phyloP scores from a whole-genome alignment of 305 asterid genomes.

The Andrographis paniculata region DNA sequence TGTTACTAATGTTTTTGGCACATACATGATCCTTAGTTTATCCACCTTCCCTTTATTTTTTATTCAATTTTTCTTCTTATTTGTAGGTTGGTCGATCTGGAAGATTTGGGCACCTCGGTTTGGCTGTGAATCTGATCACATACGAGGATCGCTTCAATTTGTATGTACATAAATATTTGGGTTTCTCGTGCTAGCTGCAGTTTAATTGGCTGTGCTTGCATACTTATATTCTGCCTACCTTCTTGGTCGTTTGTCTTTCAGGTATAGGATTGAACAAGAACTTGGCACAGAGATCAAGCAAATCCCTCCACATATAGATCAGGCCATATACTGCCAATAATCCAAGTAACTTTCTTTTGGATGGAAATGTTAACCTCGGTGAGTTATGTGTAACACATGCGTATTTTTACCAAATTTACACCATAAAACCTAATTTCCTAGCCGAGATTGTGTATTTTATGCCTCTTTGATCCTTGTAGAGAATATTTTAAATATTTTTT shows the following conservation, averaged over 20 bases:
- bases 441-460: too few species aligned
- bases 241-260: slow-evolving; percentile 20
- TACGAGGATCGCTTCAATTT: slow-evolving; percentile 94
- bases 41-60: slow-evolving; percentile 7
- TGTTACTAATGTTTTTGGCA: slow-evolving; percentile 6
- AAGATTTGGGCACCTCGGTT: slow-evolving; percentile 94
- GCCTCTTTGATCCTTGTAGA: too few species aligned
- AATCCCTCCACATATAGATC: slow-evolving; percentile 93
- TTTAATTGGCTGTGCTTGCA: slow-evolving; percentile 7
- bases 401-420: neutral
- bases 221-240: neutral
- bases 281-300: slow-evolving; percentile 94
- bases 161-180: slow-evolving; percentile 31
- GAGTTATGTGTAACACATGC: too few species aligned
- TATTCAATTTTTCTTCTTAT: slow-evolving; percentile 11
- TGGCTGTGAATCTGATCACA: slow-evolving; percentile 91
- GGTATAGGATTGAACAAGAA: slow-evolving; percentile 95
- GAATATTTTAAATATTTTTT: too few species aligned
- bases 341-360: too few species aligned
- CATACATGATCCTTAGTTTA: neutral
- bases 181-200: slow-evolving; percentile 5
- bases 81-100: slow-evolving; percentile 96
- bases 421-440: neutral
- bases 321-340: slow-evolving; percentile 76
- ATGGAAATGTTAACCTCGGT: too few species aligned